Evolutionary conservation across 305 asterid species (phyloP), one percentile per base, ranked within the genome.

Genomic region (Solanum hybrid): DNA sequence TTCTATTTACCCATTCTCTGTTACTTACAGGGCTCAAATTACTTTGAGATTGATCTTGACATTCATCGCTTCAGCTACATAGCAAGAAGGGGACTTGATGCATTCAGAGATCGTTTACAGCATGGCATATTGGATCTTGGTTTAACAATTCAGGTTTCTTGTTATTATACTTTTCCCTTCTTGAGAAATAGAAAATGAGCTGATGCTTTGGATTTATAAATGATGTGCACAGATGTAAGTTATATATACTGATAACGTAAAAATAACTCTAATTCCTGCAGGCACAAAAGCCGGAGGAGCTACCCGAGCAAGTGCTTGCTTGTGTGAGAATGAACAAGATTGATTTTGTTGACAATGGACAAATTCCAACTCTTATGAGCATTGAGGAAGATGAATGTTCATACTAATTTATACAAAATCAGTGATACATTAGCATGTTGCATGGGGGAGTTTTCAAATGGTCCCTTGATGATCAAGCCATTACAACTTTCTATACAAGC

Each of bases 1-100:
- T 29, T 42, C 31, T 64, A 37, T 71, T 28, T 90, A 61, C 73
- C 69, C 22, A 0, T 75, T 73, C 28, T 16, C 5, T 24, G 24
- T 26, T 80, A 40, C 31, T 33, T 81, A 22, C 94, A 97, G 99
- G 98, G 99, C 1, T 90, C 96, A 1, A 97, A 97, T 90, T 98
- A 98, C 93, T 95, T 97, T 13, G 99, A 98, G 93, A 91, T 97
- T 64, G 99, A 98, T 92, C 98, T 98, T 22, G 99, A 98, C 94
- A 96, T 98, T 90, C 99, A 98, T 93, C 98, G 99, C 28, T 98
- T 98, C 92, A 97, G 99, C 94, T 98, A 92, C 96, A 94, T 98
- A 51, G 99, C 99, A 76, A 94, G 99, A 91, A 98, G 93, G 92
- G 99, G 99, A 74, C 94, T 98, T 14, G 99, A 98, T 86, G 96